Evolutionary conservation across 139 green algal genomes (phyloP).

Genomic region (Micractinium conductrix): DNA sequence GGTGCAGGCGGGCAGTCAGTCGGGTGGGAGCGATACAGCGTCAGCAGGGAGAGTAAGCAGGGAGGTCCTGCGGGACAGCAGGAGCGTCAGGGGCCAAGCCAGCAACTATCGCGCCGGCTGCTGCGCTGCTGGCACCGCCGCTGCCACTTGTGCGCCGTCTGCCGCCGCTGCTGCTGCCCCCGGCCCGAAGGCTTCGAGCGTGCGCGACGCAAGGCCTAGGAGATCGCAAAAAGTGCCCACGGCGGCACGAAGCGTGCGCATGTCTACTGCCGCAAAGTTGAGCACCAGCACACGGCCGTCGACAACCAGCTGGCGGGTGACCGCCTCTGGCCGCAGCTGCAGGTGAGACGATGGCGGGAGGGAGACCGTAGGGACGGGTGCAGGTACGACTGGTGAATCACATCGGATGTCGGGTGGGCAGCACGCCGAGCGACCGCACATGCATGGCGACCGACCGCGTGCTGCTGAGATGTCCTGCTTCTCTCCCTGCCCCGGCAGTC

Average conservation of each 20-base stretch:
- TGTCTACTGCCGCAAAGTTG: conserved; percentile 45
- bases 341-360: neutral
- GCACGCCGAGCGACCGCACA: neutral
- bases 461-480: neutral
- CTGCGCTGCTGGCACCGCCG: neutral
- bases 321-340: conserved; percentile 50
- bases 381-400: too few relatives aligned
- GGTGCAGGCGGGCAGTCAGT: too few relatives aligned
- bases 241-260: conserved; percentile 45
- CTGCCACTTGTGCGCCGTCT: neutral
- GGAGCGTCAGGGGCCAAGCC: too few relatives aligned
- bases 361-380: neutral
- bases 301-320: conserved; percentile 32
- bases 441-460: neutral
- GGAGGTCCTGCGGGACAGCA: too few relatives aligned
- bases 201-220: conserved; percentile 39
- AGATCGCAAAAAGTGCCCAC: conserved; percentile 58
- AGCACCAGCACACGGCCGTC: conserved; percentile 29
- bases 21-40: too few relatives aligned
- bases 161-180: neutral
- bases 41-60: too few relatives aligned
- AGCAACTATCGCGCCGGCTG: too few relatives aligned
- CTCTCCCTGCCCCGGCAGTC: too few relatives aligned
- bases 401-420: neutral
- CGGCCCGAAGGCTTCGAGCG: conserved; percentile 45